Conservation (phyloP, 345 rosid species). For the Nephelium lappaceum region DNA sequence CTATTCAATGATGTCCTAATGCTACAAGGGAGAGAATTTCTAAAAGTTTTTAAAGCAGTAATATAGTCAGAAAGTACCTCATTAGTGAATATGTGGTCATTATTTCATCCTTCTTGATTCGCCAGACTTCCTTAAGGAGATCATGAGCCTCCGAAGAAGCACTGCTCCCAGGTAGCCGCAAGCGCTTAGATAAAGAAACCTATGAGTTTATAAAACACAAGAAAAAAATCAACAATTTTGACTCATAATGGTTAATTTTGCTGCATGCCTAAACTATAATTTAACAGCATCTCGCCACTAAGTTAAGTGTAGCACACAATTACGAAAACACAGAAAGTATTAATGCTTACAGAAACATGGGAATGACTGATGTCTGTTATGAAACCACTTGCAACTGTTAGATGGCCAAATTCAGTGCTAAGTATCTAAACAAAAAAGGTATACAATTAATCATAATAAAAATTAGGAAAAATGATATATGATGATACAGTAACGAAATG, state of each 20-base stretch:
- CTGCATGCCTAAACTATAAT: neutral
- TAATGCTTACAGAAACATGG: constrained; percentile 78
- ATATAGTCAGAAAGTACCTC: constrained; percentile 57
- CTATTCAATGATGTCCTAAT: constrained; percentile 9
- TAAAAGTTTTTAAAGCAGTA: neutral
- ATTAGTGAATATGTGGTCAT: constrained; percentile 81
- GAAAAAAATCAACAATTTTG: constrained; percentile 16
- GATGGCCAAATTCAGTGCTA: constrained; percentile 58
- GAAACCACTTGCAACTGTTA: constrained; percentile 71
- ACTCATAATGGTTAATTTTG: constrained; percentile 13
- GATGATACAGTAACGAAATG: neutral
- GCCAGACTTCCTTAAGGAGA: constrained; percentile 70
- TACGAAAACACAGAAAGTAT: constrained; percentile 1
- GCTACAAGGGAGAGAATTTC: constrained; percentile 11
- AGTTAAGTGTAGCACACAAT: constrained; percentile 1
- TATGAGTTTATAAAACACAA: constrained; percentile 35
- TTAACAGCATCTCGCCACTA: neutral
- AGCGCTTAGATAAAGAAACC: constrained; percentile 82
- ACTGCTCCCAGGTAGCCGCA: constrained; percentile 72
- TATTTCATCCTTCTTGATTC: constrained; percentile 79
- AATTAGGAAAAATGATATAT: constrained; percentile 1
- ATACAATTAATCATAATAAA: constrained; percentile 2
- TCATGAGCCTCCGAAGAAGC: constrained; percentile 47
- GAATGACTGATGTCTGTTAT: constrained; percentile 63
- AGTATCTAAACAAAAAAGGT: constrained; percentile 55